Evolutionary conservation across 371 early-diverging fungal genomes (phyloP).

Genomic region (Coemansia sp.): DNA sequence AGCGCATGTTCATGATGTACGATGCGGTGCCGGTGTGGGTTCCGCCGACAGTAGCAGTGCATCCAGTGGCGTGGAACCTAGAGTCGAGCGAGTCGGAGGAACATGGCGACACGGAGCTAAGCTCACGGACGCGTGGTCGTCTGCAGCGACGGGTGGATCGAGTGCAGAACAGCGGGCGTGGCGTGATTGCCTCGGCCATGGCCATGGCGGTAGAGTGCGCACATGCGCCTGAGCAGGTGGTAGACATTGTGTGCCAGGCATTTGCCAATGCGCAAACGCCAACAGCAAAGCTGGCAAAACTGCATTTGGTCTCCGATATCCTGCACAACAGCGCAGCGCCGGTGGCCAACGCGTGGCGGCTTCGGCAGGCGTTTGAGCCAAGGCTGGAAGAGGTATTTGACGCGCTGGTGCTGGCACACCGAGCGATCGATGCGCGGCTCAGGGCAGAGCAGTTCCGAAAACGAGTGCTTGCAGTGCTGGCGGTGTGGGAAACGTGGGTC

Average conservation of each 20-base stretch:
- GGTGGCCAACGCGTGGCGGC: conserved; percentile 86
- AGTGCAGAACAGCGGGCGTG: conserved; percentile 59
- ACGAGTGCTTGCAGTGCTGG: conserved; percentile 65
- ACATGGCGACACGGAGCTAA: conserved; percentile 60
- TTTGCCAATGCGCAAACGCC: conserved; percentile 59
- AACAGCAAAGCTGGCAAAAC: conserved; percentile 68
- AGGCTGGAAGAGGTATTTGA: conserved; percentile 67
- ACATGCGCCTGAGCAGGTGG: conserved; percentile 78
- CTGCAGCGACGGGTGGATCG: conserved; percentile 60
- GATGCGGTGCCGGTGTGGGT: conserved; percentile 82
- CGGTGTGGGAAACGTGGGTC: conserved; percentile 88
- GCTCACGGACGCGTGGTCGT: conserved; percentile 62
- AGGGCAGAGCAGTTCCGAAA: conserved; percentile 82
- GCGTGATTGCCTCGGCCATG: conserved; percentile 80
- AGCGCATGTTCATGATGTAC: conserved; percentile 85
- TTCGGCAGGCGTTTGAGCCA: conserved; percentile 70
- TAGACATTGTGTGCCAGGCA: conserved; percentile 64
- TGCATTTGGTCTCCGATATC: conserved; percentile 84
- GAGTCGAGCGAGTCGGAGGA: conserved; percentile 60
- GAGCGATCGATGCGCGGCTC: conserved; percentile 68
- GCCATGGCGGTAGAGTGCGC: conserved; percentile 85
- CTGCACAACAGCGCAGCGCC: conserved; percentile 80
- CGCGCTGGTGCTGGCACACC: conserved; percentile 69
- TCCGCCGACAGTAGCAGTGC: conserved; percentile 59
- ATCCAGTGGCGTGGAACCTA: not conserved